Base-by-base conservation (phyloP, 768 basidiomycete species). In the Tricholoma matsutake region DNA sequence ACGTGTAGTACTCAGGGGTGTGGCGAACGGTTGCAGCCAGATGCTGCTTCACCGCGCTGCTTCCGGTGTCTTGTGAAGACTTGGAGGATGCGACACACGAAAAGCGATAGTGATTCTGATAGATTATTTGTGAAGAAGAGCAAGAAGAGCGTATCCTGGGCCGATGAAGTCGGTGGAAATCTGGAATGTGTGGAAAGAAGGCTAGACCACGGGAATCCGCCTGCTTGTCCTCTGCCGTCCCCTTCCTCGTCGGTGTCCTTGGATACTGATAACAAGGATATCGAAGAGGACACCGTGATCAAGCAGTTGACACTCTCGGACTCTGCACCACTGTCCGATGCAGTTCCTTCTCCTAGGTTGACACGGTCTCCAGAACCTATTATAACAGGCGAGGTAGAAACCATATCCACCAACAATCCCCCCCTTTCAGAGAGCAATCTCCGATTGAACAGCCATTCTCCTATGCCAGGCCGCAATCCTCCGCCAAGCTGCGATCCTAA, bases 141-240 rank as follows among this genome's bases (percentile, higher is more conserved):
- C 54, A 67, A 65, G 60, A 76, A 74, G 59, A 64, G 66, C 0
- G 76, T 79, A 9, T 69, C 72, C 18, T 79, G 78, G 78, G 72
- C 73, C 14, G 76, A 76, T 55, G 63, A 68, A 32, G 49, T 68
- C 2, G 60, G 37, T 2, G 59, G 39, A 22, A 31, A 45, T n/a
- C 35, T 32, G 9, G 56, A 37, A n/a, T 35, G 28, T 18, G 45
- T 45, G 47, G 57, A 10, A 1, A 35, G 22, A n/a, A 32, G 51
- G 28, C 29, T 32, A 13, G 51, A 53, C 0, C 32, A 53, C 14
- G 51, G 51, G 51, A 29, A 31, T 6, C 10, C 41, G 6, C 29
- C 53, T 13, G 61, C 57, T 28, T 56, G 56, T 25, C 49, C 49
- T 9, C 45, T 31, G 31, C 55, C 35, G 29, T 34, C 39, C 8